Percentiles rank a stretch among this genome's conserved stretches.
Evolutionary conservation across 2,329 filamentous ascomycete species (phyloP).

Genomic region (Colletotrichum euphorbiae): DNA sequence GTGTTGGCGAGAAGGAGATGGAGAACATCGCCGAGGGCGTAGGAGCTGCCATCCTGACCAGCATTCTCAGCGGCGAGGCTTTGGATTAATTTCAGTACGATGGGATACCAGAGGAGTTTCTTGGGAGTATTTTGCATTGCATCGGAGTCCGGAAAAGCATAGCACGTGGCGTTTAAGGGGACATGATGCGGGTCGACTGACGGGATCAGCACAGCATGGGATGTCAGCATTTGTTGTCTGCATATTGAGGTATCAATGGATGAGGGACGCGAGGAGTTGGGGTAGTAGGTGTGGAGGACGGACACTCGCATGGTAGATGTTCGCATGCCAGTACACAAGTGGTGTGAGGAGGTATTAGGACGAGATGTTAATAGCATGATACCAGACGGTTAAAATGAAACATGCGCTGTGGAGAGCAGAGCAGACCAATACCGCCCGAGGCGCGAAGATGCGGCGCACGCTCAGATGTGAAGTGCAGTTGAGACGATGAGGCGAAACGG

Average conservation of each 20-base stretch:
- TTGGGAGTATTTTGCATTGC: slow-evolving; percentile 35
- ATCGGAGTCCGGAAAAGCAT: slow-evolving; percentile 38
- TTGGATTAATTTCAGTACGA: slow-evolving; percentile 58
- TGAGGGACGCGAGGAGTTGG: neutral
- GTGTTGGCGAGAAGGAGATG: slow-evolving; percentile 83
- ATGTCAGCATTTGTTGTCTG: slow-evolving; percentile 13
- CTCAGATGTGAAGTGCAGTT: slow-evolving; percentile 28
- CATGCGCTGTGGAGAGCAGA: slow-evolving; percentile 19
- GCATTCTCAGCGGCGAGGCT: slow-evolving; percentile 71
- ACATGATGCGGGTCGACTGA: slow-evolving; percentile 6
- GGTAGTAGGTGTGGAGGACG: neutral
- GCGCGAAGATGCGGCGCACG: slow-evolving; percentile 14
- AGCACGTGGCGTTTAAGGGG: slow-evolving; percentile 40
- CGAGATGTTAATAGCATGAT: slow-evolving; percentile 38
- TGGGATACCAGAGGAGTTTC: slow-evolving; percentile 15
- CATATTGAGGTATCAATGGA: slow-evolving; percentile 5
- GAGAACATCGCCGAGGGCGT: slow-evolving; percentile 74
- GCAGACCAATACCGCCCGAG: slow-evolving; percentile 17
- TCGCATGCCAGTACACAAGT: slow-evolving; percentile 13
- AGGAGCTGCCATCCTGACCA: slow-evolving; percentile 70
- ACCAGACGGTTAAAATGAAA: slow-evolving; percentile 38
- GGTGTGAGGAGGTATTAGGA: slow-evolving; percentile 13
- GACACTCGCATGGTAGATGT: slow-evolving; percentile 21
- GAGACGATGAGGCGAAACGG: slow-evolving; percentile 35
- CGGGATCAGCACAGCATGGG: slow-evolving; percentile 8